These are phyloP conservation scores for Blastobotrys buckinghamii DNA, from an alignment of 1,139 yeast genomes.

Conservation along the genomic window DNA sequence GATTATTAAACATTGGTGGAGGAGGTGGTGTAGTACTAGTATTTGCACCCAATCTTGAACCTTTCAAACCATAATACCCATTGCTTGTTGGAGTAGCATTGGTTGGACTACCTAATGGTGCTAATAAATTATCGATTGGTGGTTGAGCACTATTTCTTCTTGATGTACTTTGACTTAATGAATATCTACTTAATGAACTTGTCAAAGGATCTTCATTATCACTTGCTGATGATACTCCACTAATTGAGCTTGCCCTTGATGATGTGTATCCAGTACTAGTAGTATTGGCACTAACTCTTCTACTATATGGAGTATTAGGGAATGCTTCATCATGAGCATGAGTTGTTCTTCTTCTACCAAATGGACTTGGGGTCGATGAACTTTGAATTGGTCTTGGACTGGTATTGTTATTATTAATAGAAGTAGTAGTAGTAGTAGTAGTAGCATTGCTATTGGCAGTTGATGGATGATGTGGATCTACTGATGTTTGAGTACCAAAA, in stretches of 20 bases:
- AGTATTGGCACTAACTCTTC: slow-evolving; percentile 19
- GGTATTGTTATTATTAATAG: neutral
- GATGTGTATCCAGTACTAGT: slow-evolving; percentile 18
- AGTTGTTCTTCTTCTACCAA: slow-evolving; percentile 4
- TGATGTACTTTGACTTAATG: slow-evolving; percentile 25
- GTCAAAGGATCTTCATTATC: slow-evolving; percentile 30
- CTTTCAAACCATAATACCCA: neutral
- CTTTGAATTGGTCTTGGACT: slow-evolving; percentile 5
- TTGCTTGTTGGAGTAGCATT: neutral
- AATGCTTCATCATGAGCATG: slow-evolving; percentile 12
- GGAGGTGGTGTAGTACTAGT: neutral
- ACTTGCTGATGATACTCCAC: slow-evolving; percentile 26
- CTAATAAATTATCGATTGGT: slow-evolving; percentile 14
- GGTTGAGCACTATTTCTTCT: slow-evolving; percentile 25
- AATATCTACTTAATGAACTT: slow-evolving; percentile 28
- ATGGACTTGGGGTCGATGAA: neutral
- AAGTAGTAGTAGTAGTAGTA: slow-evolving; percentile 2
- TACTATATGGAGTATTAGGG: slow-evolving; percentile 20
- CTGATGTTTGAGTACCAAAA: slow-evolving; percentile 17
- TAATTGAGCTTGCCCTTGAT: slow-evolving; percentile 24
- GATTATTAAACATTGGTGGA: neutral
- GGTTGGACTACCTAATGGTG: slow-evolving; percentile 10
- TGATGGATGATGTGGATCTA: slow-evolving; percentile 24
- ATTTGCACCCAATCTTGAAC: no score
- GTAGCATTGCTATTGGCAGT: no score